Percentiles rank a stretch among this genome's conserved stretches.
Conservation (phyloP, 2,329 filamentous ascomycete genomes). For the Trichoderma citrinoviride region DNA sequence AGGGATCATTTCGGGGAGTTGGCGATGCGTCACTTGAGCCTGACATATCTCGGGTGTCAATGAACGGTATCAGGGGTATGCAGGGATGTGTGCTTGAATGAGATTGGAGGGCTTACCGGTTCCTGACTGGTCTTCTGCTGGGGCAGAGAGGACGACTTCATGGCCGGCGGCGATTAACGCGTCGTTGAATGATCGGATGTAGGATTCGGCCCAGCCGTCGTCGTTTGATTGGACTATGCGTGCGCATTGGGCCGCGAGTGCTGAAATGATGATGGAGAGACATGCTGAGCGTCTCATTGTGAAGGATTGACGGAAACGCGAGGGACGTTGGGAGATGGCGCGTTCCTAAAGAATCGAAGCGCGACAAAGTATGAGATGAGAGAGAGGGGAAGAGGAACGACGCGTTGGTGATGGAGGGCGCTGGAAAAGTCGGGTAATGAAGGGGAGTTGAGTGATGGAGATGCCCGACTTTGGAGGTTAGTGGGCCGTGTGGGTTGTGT, state of each 20-base stretch:
- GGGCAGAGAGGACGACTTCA: constrained; percentile 61
- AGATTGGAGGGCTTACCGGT: constrained; percentile 43
- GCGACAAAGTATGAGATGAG: background rate
- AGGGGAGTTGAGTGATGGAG: no score
- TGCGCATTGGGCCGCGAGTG: constrained; percentile 34
- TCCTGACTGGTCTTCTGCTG: constrained; percentile 65
- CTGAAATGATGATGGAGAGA: constrained; percentile 26
- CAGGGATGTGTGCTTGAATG: no score
- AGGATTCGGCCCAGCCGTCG: constrained; percentile 71
- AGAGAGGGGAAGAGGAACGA: background rate
- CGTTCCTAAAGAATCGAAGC: background rate
- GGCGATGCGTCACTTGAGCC: constrained; percentile 52
- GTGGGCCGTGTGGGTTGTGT: no score
- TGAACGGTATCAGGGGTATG: background rate
- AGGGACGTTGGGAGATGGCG: background rate
- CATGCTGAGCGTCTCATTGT: constrained; percentile 30
- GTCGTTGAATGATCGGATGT: constrained; percentile 59
- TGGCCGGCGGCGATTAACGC: constrained; percentile 55
- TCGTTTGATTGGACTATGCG: constrained; percentile 67
- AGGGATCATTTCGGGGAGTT: constrained; percentile 46
- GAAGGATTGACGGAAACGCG: background rate
- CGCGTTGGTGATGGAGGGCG: background rate
- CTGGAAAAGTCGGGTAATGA: background rate
- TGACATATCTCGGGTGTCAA: constrained; percentile 30
- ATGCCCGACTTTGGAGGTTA: no score